These are phyloP conservation scores for Gnomoniopsis sp. DNA, from an alignment of 2,329 filamentous ascomycete species.

Conservation along the genomic window DNA sequence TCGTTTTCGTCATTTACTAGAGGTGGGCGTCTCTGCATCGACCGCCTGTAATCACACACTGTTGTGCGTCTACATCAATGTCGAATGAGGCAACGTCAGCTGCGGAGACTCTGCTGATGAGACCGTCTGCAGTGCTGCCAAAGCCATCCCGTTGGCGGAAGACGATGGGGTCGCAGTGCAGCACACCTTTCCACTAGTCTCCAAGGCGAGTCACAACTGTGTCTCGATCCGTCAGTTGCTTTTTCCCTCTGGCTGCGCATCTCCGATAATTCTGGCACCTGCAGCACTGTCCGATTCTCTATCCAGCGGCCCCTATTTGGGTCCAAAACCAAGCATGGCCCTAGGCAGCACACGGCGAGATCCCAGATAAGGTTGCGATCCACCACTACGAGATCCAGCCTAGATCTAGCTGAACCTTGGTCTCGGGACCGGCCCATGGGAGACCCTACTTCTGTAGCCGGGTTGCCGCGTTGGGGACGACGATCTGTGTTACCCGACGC, in stretches of 20 bases:
- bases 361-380: not conserved
- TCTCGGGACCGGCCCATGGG: not conserved
- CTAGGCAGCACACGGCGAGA: not conserved
- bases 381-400: not conserved
- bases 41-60: too few relatives aligned
- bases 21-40: too few relatives aligned
- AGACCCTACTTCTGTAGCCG: not conserved
- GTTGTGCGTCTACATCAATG: too few relatives aligned
- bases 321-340: not conserved
- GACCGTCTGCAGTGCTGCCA: too few relatives aligned
- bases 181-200: not conserved
- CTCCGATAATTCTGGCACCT: not conserved
- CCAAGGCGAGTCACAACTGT: not conserved
- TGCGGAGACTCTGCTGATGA: too few relatives aligned
- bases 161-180: too few relatives aligned
- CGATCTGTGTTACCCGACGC: not conserved
- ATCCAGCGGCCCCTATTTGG: not conserved
- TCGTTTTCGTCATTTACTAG: not conserved
- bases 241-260: not conserved
- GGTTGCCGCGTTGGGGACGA: conserved; percentile 3
- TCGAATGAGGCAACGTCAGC: too few relatives aligned
- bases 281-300: not conserved
- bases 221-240: not conserved
- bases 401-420: not conserved
- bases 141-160: not conserved